Evolutionary conservation across 768 basidiomycete species (phyloP).

Genomic region (Trametes sanguinea): DNA sequence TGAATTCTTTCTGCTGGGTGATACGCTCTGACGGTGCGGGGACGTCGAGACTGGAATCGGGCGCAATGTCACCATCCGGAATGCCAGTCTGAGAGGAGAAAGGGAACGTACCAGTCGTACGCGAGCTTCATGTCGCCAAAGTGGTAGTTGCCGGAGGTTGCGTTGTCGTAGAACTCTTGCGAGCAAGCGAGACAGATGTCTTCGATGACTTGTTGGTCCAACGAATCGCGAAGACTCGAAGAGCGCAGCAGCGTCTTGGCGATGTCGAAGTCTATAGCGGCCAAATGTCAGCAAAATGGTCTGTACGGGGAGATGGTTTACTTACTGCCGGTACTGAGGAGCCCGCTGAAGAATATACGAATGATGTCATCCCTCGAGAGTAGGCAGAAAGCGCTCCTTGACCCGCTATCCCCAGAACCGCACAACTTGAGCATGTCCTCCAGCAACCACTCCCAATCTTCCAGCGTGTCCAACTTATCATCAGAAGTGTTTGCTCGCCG

Average conservation of each 20-base stretch:
- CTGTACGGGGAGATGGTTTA: constrained; percentile 25
- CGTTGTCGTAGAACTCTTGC: constrained; percentile 93
- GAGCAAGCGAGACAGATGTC: constrained; percentile 80
- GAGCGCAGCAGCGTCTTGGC: constrained; percentile 63
- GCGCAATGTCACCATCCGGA: constrained; percentile 1
- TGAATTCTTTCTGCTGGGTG: constrained; percentile 80
- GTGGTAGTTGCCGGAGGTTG: constrained; percentile 88
- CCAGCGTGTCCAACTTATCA: constrained; percentile 55
- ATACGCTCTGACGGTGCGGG: constrained; percentile 64
- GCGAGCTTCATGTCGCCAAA: constrained; percentile 95
- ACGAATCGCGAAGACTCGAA: constrained; percentile 44
- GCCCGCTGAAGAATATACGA: constrained; percentile 82
- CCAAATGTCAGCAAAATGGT: constrained; percentile 7
- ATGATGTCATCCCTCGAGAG: constrained; percentile 70
- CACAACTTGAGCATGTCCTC: constrained; percentile 89
- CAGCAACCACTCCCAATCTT: constrained; percentile 86
- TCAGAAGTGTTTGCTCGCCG: constrained; percentile 59
- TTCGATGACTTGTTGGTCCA: constrained; percentile 60
- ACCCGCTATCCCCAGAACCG: constrained; percentile 57
- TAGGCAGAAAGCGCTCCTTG: constrained; percentile 80
- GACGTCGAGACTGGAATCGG: constrained; percentile 65
- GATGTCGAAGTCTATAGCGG: constrained; percentile 58
- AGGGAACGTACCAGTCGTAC: constrained; percentile 77
- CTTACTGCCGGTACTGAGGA: constrained; percentile 88
- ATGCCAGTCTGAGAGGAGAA: neutral